phyloP scores from a whole-genome alignment of 140 eudicot species.

The Bidens hawaiensis region DNA sequence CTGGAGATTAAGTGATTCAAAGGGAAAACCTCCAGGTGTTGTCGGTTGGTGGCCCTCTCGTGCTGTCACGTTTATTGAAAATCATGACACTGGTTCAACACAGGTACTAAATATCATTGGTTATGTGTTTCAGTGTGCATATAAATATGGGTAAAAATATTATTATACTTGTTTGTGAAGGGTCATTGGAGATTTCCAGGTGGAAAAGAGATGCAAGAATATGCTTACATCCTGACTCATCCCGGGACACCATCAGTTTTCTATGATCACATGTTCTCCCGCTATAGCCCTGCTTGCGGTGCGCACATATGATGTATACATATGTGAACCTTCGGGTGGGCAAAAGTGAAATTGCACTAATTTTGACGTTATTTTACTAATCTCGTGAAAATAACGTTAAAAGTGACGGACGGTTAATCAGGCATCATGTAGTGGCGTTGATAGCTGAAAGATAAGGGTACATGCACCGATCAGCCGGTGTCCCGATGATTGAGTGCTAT shows the following conservation, averaged over 20 bases:
- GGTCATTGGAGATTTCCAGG: slow-evolving; percentile 99
- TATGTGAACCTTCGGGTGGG: too few relatives aligned
- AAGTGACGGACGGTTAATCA: too few relatives aligned
- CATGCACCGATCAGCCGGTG: too few relatives aligned
- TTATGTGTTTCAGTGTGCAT: neutral
- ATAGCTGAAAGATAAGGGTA: too few relatives aligned
- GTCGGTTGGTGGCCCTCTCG: slow-evolving; percentile 99
- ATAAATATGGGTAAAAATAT: neutral
- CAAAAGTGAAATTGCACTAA: too few relatives aligned
- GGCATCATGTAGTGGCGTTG: too few relatives aligned
- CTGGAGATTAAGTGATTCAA: slow-evolving; percentile 89
- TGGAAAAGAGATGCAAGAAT: slow-evolving; percentile 99
- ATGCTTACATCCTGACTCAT: slow-evolving; percentile 94
- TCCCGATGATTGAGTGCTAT: too few relatives aligned
- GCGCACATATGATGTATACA: too few relatives aligned
- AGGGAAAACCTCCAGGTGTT: slow-evolving; percentile 97
- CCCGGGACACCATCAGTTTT: slow-evolving; percentile 96
- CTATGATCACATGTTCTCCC: slow-evolving; percentile 86
- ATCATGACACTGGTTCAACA: slow-evolving; percentile 99
- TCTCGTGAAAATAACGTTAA: too few relatives aligned
- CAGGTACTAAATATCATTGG: slow-evolving; percentile 44
- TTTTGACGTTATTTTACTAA: too few relatives aligned
- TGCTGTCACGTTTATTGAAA: slow-evolving; percentile 95
- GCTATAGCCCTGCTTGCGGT: too few relatives aligned
- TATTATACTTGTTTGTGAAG: slow-evolving; percentile 26